Evolutionary conservation across 2,329 filamentous ascomycete species (phyloP), one percentile per base, ranked within the genome.

Genomic region (Aspergillus jensenii): DNA sequence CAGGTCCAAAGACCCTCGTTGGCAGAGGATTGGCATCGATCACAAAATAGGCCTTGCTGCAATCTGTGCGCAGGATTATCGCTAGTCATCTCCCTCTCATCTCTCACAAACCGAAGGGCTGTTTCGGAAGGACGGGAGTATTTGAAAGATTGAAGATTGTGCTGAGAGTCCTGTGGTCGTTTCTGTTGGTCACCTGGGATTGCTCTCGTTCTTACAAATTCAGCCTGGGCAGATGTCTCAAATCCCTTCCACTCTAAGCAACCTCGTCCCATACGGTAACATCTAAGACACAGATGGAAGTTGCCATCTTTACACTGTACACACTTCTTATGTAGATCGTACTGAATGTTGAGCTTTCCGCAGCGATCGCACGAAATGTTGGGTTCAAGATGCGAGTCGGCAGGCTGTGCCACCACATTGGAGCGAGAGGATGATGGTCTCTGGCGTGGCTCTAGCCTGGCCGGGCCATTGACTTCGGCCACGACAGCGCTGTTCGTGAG

Each of bases 1-100:
- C 93, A 98, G 61, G 90, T 87, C 93, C 93, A 98, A 74, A 90
- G 96, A 74, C 91, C 95, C 52, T 88, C 84, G 67, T 96, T 93
- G 0, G 91, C 84, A 79, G 86, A 90, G 0, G 83, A 79, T 17
- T 83, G 79, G 71, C 93, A 97, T 48, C 84, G 83, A 39, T 89
- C 86, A 71, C 93, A 98, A 73, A 97, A 97, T 6, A 90, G 87
- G 19, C 93, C 93, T 52, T 84, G 87, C 73, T 95, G 86, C 1
- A 95, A 76, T 23, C 90, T 81, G 40, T 82, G 81, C 4, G 79
- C 76, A 0, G 90, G 90, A 69, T 93, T 84, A 35, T 90, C 87
- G 6, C 80, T 83, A 3, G 86, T 90, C 62, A 87, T 74, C 56
- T 70, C 66, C 44, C 68, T 81, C 68, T 79, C 59, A 78, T 79